Evolutionary conservation across 1,284 basidiomycete genomes (phyloP), one percentile per base, ranked within the genome.

Genomic region (Papiliotrema terrestris): DNA sequence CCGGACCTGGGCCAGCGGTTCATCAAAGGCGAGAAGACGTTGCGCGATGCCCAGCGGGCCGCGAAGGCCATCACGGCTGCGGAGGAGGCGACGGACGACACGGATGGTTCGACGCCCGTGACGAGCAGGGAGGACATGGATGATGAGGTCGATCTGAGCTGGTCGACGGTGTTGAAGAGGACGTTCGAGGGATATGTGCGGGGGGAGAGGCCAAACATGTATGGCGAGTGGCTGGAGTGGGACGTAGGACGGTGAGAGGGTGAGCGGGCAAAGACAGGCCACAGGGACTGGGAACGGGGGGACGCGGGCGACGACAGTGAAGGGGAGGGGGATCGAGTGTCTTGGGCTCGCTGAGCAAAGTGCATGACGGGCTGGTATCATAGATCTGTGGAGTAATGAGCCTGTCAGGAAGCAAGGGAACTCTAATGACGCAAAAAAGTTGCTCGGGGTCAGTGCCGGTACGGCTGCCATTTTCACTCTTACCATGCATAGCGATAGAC

Each of bases 151-250:
- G 93, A 96, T 73, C 78, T 95, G 61, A 85, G 88, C 68, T 96
- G 92, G 92, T 82, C 87, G 23, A 87, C 91, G 8, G 89, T 94
- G 35, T 74, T 95, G 59, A 96, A 96, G 79, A 81, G 92, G 67
- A 92, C 89, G 44, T 95, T 94, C 68, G 92, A 96, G 78, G 82
- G 84, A 29, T 95, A 89, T 74, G 70, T 95, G 54, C 83, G 92
- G 44, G 89, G 87, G 19, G 92, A 95, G 77, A 78, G 82, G 59
- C 90, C 91, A 15, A 94, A 92, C 73, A 88, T 92, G 87, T 95
- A 93, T 67, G 91, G 90, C 51, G 90, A 93, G 75, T 91, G 86
- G 77, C 61, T 80, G 47, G 60, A 72, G 48, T 79, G 79, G 78
- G 63, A 56, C 5, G 39, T 20, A 17, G 20, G 39, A 17, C 39